A percentile compares a stretch with the other conserved stretches of the same genome.
Conservation (phyloP, 2,329 filamentous ascomycete genomes). For the Apiospora marii region DNA sequence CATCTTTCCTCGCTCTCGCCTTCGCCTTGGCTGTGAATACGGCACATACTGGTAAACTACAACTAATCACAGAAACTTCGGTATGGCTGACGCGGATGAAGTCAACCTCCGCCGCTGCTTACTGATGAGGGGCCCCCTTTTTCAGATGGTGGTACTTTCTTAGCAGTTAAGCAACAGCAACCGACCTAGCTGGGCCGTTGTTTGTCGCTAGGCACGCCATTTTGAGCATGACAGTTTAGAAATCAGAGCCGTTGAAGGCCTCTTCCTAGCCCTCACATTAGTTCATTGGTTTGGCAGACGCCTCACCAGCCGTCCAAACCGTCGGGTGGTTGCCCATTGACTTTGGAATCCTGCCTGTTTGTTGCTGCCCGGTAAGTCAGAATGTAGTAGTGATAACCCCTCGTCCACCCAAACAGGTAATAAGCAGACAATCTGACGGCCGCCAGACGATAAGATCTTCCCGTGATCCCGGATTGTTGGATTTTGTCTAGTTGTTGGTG, state of each 20-base stretch:
- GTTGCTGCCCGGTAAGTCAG: neutral
- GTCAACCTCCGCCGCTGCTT: slow-evolving; percentile 9
- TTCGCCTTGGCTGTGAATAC: neutral
- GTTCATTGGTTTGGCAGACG: neutral
- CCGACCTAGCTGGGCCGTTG: slow-evolving; percentile 8
- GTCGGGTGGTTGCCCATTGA: neutral
- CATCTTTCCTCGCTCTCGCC: neutral
- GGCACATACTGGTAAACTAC: neutral
- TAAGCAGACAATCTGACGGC: slow-evolving; percentile 7
- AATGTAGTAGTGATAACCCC: neutral
- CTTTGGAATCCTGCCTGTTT: neutral
- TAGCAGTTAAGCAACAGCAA: slow-evolving; percentile 3
- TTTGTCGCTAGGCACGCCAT: slow-evolving; percentile 12
- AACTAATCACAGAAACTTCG: neutral
- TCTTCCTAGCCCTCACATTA: slow-evolving; percentile 16
- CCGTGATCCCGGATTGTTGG: slow-evolving; percentile 5
- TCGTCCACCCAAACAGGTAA: neutral
- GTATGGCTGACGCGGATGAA: slow-evolving; percentile 1
- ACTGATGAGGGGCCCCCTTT: slow-evolving; percentile 1
- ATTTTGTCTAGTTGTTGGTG: neutral
- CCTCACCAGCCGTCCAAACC: slow-evolving; percentile 9
- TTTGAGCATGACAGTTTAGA: neutral
- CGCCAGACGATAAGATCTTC: slow-evolving; percentile 14
- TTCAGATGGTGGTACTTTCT: neutral
- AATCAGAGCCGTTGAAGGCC: neutral